These are phyloP conservation scores for Fulvia fulva DNA, from an alignment of 2,329 filamentous ascomycete species.

Conservation along the genomic window DNA sequence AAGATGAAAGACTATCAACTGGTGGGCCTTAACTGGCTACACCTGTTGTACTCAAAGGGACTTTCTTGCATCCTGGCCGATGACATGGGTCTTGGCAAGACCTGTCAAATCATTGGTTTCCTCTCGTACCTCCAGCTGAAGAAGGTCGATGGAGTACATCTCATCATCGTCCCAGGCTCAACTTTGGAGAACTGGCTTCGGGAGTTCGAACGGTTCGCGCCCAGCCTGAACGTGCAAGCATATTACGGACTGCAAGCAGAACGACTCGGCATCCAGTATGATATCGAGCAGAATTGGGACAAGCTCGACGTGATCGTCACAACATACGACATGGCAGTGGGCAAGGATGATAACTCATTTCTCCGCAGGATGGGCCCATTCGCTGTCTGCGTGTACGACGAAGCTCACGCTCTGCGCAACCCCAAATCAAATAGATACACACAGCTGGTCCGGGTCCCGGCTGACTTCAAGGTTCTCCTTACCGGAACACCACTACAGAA, in stretches of 20 bases:
- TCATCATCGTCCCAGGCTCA: conserved; percentile 88
- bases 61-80: conserved; percentile 91
- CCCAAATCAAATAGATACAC: conserved; percentile 76
- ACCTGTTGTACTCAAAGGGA: conserved; percentile 71
- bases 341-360: conserved; percentile 60
- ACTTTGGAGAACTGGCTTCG: conserved; percentile 94
- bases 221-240: conserved; percentile 64
- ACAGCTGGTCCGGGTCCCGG: conserved; percentile 70
- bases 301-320: conserved; percentile 67
- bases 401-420: conserved; percentile 92
- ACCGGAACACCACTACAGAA: conserved; percentile 91
- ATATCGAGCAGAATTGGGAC: conserved; percentile 61
- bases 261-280: conserved; percentile 63
- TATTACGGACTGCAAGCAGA: conserved; percentile 69
- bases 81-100: conserved; percentile 95
- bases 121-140: conserved; percentile 76
- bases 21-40: conserved; percentile 92
- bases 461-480: conserved; percentile 80
- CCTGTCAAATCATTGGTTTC: conserved; percentile 91
- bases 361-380: conserved; percentile 53
- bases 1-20: conserved; percentile 90
- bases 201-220: conserved; percentile 86
- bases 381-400: conserved; percentile 74
- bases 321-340: conserved; percentile 63
- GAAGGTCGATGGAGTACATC: conserved; percentile 64